These are phyloP conservation scores for Ananas comosus DNA, from an alignment of 176 grass and related monocot species.

Conservation along the genomic window DNA sequence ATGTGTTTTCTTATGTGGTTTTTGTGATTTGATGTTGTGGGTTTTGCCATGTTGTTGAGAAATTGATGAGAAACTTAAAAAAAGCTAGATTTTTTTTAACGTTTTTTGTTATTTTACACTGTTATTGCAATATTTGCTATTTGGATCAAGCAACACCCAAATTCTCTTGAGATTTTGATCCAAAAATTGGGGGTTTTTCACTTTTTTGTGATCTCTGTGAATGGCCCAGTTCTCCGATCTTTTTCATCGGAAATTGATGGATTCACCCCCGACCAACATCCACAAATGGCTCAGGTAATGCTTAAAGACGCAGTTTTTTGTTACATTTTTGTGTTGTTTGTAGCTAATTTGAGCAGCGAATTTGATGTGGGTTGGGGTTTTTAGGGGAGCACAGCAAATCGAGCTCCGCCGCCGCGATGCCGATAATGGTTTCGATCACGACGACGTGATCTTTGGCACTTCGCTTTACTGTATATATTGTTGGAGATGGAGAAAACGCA, in stretches of 20 bases:
- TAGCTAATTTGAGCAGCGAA: neutral
- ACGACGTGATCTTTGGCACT: conserved; percentile 49
- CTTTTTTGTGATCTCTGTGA: neutral
- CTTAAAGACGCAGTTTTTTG: neutral
- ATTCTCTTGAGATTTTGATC: neutral
- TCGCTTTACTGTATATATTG: conserved; percentile 73
- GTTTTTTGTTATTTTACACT: too few relatives aligned
- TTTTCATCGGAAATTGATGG: conserved; percentile 9
- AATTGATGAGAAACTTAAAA: too few relatives aligned
- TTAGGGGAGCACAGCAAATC: conserved; percentile 32
- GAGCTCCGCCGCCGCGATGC: conserved; percentile 34
- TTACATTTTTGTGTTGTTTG: neutral
- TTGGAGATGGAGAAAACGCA: conserved; percentile 96
- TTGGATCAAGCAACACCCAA: neutral
- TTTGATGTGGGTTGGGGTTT: too few relatives aligned
- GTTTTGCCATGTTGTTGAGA: too few relatives aligned
- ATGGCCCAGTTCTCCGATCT: conserved; percentile 1
- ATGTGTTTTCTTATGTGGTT: too few relatives aligned
- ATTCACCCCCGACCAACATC: conserved; percentile 7
- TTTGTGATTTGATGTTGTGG: too few relatives aligned
- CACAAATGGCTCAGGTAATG: conserved; percentile 20
- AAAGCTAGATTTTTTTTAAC: too few relatives aligned
- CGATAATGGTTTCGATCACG: conserved; percentile 63
- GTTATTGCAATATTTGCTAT: too few relatives aligned
- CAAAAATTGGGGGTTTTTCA: neutral